A percentile compares a stretch with the other conserved stretches of the same genome.
phyloP scores from a whole-genome alignment of 164 flowering plant genomes.

The Taxillus chinensis region DNA sequence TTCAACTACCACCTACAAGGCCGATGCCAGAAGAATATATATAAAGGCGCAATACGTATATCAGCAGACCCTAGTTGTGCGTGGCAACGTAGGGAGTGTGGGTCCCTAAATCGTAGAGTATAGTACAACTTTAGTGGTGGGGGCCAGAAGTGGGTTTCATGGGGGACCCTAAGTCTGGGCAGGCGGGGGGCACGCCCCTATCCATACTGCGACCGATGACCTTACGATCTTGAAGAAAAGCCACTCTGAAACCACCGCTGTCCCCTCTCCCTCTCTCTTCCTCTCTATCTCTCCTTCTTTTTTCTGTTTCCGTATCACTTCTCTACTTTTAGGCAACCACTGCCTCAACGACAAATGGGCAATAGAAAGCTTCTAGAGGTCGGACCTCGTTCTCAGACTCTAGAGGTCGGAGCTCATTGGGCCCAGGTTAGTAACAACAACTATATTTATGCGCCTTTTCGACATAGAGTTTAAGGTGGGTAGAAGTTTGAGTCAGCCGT shows the following conservation, averaged over 20 bases:
- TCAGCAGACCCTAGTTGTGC: neutral
- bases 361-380: no score
- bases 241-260: conserved; percentile 34
- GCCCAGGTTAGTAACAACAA: no score
- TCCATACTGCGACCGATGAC: conserved; percentile 52
- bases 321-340: neutral
- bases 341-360: no score
- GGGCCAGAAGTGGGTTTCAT: conserved; percentile 7
- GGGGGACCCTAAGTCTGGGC: conserved; percentile 3
- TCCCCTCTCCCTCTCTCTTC: conserved; percentile 3
- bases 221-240: conserved; percentile 53
- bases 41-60: conserved; percentile 11
- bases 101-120: neutral
- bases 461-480: no score
- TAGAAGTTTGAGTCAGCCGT: no score
- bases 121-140: neutral
- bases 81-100: neutral
- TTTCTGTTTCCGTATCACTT: neutral
- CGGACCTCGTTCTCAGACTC: no score
- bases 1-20: neutral
- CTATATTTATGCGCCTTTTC: no score
- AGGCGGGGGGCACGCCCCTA: conserved; percentile 34
- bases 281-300: neutral
- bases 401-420: no score
- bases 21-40: conserved; percentile 16